Conservation (phyloP, 208 protist genomes). For the Wallacemonas sp. region DNA sequence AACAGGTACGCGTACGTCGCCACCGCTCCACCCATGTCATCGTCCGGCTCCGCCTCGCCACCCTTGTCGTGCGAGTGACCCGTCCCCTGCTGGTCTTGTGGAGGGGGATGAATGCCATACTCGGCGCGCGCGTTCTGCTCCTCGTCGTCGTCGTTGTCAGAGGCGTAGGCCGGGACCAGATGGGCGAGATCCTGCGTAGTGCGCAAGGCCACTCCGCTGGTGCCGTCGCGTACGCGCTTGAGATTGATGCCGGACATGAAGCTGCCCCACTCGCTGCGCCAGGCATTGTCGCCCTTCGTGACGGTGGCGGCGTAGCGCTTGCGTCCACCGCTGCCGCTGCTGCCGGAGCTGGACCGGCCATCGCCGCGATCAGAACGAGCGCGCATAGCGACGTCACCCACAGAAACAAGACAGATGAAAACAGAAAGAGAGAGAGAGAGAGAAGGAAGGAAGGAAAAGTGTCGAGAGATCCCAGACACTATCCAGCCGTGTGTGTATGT, state of each 20-base stretch:
- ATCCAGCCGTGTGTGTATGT: not conserved
- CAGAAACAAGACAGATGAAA: conserved; percentile 18
- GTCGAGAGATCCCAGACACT: not conserved
- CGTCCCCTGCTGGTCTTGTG: no score
- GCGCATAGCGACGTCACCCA: conserved; percentile 18
- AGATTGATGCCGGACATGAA: conserved; percentile 87
- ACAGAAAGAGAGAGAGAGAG: conserved; percentile 11
- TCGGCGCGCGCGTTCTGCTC: not conserved
- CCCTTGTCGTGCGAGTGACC: not conserved
- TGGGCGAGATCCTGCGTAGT: conserved; percentile 61
- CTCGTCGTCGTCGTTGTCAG: conserved; percentile 18
- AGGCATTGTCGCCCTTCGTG: conserved; percentile 81
- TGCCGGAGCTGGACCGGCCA: not conserved
- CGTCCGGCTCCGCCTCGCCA: conserved; percentile 20
- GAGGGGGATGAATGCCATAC: not conserved
- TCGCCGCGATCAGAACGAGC: not conserved
- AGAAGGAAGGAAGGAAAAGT: conserved; percentile 16
- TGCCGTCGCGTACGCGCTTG: conserved; percentile 73
- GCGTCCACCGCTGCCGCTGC: conserved; percentile 19
- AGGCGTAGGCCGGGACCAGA: not conserved
- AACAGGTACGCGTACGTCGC: conserved; percentile 84
- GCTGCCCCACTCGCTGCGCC: conserved; percentile 80
- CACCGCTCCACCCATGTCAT: conserved; percentile 25
- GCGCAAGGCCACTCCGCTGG: conserved; percentile 52
- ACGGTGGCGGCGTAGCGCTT: conserved; percentile 77